Evolutionary conservation across 1,284 basidiomycete genomes (phyloP), one percentile per base, ranked within the genome.

Genomic region (Sporisorium scitamineum): DNA sequence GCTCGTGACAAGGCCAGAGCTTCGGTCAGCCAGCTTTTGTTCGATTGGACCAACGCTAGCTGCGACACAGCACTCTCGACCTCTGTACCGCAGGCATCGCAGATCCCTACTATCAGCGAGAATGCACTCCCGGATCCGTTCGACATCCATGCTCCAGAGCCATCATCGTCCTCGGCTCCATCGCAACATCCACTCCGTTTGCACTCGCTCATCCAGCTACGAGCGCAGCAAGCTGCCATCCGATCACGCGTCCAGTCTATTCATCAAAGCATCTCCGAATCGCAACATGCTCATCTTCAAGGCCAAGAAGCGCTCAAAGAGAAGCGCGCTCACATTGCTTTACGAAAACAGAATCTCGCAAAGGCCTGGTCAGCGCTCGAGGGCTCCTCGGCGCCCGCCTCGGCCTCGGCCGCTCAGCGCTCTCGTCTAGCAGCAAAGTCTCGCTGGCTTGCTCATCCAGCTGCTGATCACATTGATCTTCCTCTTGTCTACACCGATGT

Each of bases 291-390:
- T 13, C 61, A 61, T 18, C 68, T 74, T 31, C 44, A 55, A 22
- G 56, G 48, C 16, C 50, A 64, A 34, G 56, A 70, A 48, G 27
- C 11, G 5, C 59, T 75, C 51, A 57, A 64, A 42, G 67, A 75
- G 56, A 67, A 63, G 26, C 34, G 14, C 11, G 68, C 61, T 3
- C 50, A 62, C 22, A 47, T 70, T 26, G 55, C 58, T 5, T 53
- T 51, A 16, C 72, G 72, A n/a, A 63, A 70, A 11, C 67, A 70
- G 34, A 75, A 75, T 27, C 68, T 75, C 20, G 72, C 67, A 22
- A 70, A 75, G 54, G 68, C 68, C n/a, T 75, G 72, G 72, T 70
- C 72, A n/a, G 55, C 56, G 22, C 72, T 75, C 31, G 72, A 70
- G 45, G 72, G 72, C 20, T 59, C 66, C 6, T 66, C 66, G 5